Evolutionary conservation across 495 filamentous ascomycete species (phyloP).

Genomic region (Penicillium psychrofluorescens): DNA sequence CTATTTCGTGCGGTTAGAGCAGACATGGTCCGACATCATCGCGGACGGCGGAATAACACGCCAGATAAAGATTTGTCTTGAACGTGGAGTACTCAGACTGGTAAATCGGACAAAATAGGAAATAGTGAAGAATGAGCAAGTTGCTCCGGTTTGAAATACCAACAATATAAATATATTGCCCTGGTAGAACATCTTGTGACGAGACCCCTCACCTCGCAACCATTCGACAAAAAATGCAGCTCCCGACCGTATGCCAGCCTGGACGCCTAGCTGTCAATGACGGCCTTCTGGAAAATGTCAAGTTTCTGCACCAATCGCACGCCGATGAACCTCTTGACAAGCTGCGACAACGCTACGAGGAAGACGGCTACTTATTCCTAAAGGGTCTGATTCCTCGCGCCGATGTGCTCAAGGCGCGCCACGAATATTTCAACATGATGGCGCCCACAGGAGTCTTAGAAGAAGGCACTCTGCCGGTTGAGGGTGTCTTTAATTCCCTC

Average conservation of each 20-base stretch:
- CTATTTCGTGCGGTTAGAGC: not conserved
- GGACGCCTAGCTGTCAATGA: conserved; percentile 35
- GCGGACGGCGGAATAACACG: too few species aligned
- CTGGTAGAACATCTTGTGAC: too few species aligned
- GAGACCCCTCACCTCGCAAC: too few species aligned
- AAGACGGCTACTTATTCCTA: conserved; percentile 55
- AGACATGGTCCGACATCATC: not conserved
- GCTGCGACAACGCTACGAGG: conserved; percentile 43
- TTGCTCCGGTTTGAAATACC: too few species aligned
- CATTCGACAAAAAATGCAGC: not conserved
- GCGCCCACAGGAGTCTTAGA: conserved; percentile 49
- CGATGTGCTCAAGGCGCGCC: conserved; percentile 48
- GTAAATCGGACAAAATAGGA: too few species aligned
- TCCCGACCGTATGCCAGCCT: not conserved
- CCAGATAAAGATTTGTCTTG: too few species aligned
- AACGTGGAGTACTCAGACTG: too few species aligned
- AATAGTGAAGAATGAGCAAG: too few species aligned
- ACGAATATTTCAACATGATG: conserved; percentile 50
- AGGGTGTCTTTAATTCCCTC: conserved; percentile 44
- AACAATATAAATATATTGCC: too few species aligned
- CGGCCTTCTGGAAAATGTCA: conserved; percentile 42
- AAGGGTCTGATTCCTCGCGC: conserved; percentile 50
- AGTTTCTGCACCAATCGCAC: conserved; percentile 33
- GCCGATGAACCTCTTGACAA: conserved; percentile 31
- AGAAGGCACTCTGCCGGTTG: conserved; percentile 29